Percentiles rank a stretch among this genome's conserved stretches.
phyloP scores from a whole-genome alignment of 1,284 basidiomycete species.

The Heterobasidion occidentale region DNA sequence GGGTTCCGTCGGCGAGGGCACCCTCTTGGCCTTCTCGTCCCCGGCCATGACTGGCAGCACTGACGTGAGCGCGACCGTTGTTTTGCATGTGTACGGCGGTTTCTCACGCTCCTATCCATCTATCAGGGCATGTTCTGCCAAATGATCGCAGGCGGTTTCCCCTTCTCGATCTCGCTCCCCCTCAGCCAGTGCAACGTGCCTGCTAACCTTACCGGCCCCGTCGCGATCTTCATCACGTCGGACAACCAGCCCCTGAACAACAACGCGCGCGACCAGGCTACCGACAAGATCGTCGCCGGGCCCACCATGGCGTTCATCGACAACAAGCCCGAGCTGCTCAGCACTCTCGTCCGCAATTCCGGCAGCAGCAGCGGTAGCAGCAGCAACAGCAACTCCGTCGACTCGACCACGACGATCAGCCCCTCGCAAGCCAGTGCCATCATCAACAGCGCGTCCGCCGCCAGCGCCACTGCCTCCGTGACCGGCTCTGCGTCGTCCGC shows the following conservation, averaged over 20 bases:
- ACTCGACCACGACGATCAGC: conserved; percentile 33
- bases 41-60: conserved; percentile 45
- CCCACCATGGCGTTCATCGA: conserved; percentile 1
- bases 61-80: conserved; percentile 28
- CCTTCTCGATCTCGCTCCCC: conserved; percentile 50
- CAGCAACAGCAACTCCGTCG: neutral
- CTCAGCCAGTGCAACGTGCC: conserved; percentile 57
- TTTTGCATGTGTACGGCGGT: neutral
- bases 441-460: conserved; percentile 25
- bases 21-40: conserved; percentile 53
- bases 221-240: conserved; percentile 18
- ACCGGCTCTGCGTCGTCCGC: conserved; percentile 8
- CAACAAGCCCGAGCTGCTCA: neutral
- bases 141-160: conserved; percentile 63
- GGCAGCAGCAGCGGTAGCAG: neutral
- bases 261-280: neutral
- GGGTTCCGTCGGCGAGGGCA: conserved; percentile 45
- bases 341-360: neutral
- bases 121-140: conserved; percentile 60
- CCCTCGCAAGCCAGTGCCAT: conserved; percentile 39
- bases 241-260: neutral
- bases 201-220: conserved; percentile 56
- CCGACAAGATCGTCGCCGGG: neutral
- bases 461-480: conserved; percentile 10
- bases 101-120: neutral